Evolutionary conservation across 1,284 basidiomycete genomes (phyloP).

Genomic region (Tylopilus sp.): DNA sequence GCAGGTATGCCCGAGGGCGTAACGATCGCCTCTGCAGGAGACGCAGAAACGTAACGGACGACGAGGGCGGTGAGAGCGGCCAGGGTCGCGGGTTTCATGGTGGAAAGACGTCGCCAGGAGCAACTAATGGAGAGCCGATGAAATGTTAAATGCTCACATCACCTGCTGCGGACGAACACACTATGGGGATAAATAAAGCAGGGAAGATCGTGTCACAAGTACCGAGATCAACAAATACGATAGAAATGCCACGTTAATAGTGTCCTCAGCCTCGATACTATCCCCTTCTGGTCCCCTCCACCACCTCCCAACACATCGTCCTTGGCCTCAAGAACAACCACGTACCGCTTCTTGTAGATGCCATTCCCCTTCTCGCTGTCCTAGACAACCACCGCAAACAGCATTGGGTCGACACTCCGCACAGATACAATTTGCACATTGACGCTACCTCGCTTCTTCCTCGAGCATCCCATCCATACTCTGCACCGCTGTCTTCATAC

Average conservation of each 20-base stretch:
- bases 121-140: not conserved
- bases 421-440: not conserved
- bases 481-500: constrained; percentile 74
- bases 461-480: constrained; percentile 73
- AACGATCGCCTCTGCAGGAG: not conserved
- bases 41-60: constrained; percentile 10
- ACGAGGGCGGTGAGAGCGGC: constrained; percentile 7
- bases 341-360: constrained; percentile 67
- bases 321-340: constrained; percentile 23
- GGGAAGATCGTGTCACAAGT: not conserved
- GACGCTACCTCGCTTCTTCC: constrained; percentile 60
- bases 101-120: not conserved
- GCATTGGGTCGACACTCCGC: too few relatives aligned
- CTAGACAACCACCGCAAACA: constrained; percentile 34
- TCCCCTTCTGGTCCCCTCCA: too few relatives aligned
- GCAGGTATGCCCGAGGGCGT: constrained; percentile 20
- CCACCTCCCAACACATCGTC: not conserved
- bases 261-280: not conserved
- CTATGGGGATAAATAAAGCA: not conserved
- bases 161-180: not conserved
- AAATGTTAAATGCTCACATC: not conserved
- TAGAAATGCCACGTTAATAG: not conserved
- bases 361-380: constrained; percentile 57
- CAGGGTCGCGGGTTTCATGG: constrained; percentile 12
- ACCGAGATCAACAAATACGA: not conserved